These are phyloP conservation scores for Turnera subulata DNA, from an alignment of 345 rosid species.

Conservation along the genomic window DNA sequence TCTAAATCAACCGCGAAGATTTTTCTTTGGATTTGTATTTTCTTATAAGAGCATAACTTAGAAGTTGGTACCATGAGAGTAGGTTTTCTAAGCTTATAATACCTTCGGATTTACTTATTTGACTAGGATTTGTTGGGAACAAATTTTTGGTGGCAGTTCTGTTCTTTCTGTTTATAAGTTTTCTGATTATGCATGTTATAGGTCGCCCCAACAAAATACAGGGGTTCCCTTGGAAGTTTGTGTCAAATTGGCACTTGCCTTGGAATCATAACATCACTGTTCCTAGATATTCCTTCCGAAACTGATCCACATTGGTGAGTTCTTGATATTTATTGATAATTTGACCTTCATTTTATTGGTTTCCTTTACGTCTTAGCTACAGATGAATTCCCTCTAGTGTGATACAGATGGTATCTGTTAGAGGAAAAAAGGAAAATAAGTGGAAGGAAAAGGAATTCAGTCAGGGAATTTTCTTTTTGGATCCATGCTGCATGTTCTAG, in stretches of 20 bases:
- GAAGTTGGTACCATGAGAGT: not conserved
- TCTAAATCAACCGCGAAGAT: too few species aligned
- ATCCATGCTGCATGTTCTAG: too few species aligned
- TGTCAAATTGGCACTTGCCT: constrained; percentile 71
- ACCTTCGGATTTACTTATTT: not conserved
- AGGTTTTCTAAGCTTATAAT: not conserved
- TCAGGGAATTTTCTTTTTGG: too few species aligned
- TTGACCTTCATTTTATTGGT: not conserved
- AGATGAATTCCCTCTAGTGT: too few species aligned
- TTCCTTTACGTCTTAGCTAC: not conserved
- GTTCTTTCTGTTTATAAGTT: constrained; percentile 8
- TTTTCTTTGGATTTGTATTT: too few species aligned
- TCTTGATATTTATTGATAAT: constrained; percentile 4
- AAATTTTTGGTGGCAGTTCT: too few species aligned
- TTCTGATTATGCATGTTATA: constrained; percentile 19
- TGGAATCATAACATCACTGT: constrained; percentile 57
- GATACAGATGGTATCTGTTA: not conserved
- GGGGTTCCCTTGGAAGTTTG: constrained; percentile 65
- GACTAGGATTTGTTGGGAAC: not conserved
- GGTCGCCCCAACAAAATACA: constrained; percentile 76
- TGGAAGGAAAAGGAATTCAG: too few species aligned
- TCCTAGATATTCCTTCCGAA: constrained; percentile 50
- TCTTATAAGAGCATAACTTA: not conserved
- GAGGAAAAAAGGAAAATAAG: too few species aligned
- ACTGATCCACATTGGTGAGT: constrained; percentile 72